Evolutionary conservation across 768 basidiomycete genomes (phyloP).

Genomic region (Termitomyces sp.): DNA sequence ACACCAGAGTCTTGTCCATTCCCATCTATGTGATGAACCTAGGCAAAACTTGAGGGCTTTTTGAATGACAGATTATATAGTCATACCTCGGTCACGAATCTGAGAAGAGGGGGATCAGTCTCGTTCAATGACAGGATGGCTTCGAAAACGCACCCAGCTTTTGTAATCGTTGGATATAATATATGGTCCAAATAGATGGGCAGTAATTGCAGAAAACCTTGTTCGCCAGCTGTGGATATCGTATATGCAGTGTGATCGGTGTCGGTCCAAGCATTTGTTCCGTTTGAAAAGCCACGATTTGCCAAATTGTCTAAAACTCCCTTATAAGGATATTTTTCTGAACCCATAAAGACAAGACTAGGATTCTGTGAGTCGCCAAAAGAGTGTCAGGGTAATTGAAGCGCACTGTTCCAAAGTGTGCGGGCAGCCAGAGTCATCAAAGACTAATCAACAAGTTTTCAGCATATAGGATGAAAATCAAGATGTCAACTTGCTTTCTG

Average conservation of each 20-base stretch:
- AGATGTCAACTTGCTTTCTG: slow-evolving; percentile 59
- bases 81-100: slow-evolving; percentile 55
- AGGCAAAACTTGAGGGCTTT: slow-evolving; percentile 4
- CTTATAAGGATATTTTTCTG: slow-evolving; percentile 93
- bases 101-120: slow-evolving; percentile 12
- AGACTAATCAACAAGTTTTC: slow-evolving; percentile 44
- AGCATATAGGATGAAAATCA: background rate
- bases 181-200: slow-evolving; percentile 96
- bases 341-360: slow-evolving; percentile 92
- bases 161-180: slow-evolving; percentile 90
- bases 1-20: slow-evolving; percentile 93
- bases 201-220: slow-evolving; percentile 81
- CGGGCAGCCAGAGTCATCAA: slow-evolving; percentile 91
- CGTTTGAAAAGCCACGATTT: slow-evolving; percentile 88
- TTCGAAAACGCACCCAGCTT: slow-evolving; percentile 59
- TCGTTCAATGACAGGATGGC: background rate
- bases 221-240: slow-evolving; percentile 89
- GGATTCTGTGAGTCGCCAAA: slow-evolving; percentile 3
- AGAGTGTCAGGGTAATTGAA: background rate
- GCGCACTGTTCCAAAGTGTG: slow-evolving; percentile 94
- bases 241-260: slow-evolving; percentile 95
- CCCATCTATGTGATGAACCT: slow-evolving; percentile 94
- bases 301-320: slow-evolving; percentile 93
- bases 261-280: slow-evolving; percentile 97
- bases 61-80: background rate